Base-by-base conservation (phyloP, 805 yeast species). In the Candida sphagnicola region DNA sequence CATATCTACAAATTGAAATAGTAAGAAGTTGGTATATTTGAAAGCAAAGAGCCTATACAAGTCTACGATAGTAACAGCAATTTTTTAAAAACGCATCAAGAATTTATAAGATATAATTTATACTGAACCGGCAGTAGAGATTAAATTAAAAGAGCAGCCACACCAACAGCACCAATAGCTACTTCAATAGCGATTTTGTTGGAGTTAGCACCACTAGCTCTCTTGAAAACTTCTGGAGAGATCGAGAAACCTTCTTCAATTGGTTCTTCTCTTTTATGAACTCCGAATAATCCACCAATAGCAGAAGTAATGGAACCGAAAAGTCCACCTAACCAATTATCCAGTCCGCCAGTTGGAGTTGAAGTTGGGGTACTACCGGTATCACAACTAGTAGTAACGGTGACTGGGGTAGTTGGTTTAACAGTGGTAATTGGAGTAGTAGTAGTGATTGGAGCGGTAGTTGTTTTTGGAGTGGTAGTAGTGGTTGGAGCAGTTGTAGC, bases 381-480 rank as follows among this genome's bases (percentile, higher is more conserved):
- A 10, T 26, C 29, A 5, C 17, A 13, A 24, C 21, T 4, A 33
- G 36, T 19, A 18, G 28, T 11, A 33, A 29, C 6, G 4, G 36
- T 33, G 8, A 11, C 18, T 23, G 29, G 13, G 15, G 29, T 14
- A n/a, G 29, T 21, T 14, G 41, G 34, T 4, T 25, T 32, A 28
- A 44, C 33, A n/a, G 40, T 24, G n/a, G 43, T 28, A 23, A 31
- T 11, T 5, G 34, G 30, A 5, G 48, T 25, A 16, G 40, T 38
- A 10, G 45, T 38, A 13, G 35, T 30, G 14, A 39, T 37, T 12
- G 40, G 31, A 5, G 43, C 34, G 15, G 38, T 39, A 14, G 30
- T 25, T 2, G 44, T 37, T 24, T 15, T 28, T 11, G 39, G 35
- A 31, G 42, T 37, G 21, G 31, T 18, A 17, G 44, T 35, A 4